phyloP scores from a whole-genome alignment of 768 basidiomycete genomes.

The Tylopilus balloui region DNA sequence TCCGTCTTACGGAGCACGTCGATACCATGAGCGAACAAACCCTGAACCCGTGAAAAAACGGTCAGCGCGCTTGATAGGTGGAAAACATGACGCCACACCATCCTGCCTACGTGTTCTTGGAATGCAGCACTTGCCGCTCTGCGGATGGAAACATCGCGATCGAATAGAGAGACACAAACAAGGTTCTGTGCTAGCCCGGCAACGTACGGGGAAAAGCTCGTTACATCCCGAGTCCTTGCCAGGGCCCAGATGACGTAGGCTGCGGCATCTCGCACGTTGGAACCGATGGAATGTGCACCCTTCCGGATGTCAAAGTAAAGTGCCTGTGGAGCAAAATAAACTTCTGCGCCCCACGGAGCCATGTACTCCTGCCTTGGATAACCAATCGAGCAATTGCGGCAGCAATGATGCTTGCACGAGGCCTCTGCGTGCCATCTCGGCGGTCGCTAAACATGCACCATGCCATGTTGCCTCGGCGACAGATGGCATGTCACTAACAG shows the following conservation, averaged over 20 bases:
- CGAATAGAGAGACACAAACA: slow-evolving; percentile 78
- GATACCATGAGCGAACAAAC: slow-evolving; percentile 89
- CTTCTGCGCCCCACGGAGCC: slow-evolving; percentile 8
- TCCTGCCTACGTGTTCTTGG: slow-evolving; percentile 94
- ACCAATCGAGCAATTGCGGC: slow-evolving; percentile 66
- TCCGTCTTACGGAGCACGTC: slow-evolving; percentile 89
- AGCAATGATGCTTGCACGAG: slow-evolving; percentile 59
- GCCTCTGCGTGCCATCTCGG: slow-evolving; percentile 85
- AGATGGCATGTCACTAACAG: slow-evolving; percentile 66
- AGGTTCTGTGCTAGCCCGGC: slow-evolving; percentile 62
- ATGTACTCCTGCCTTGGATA: slow-evolving; percentile 58
- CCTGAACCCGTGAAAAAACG: slow-evolving; percentile 43
- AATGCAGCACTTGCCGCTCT: slow-evolving; percentile 96
- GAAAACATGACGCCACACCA: slow-evolving; percentile 48
- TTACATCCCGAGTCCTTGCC: slow-evolving; percentile 67
- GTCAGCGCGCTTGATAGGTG: slow-evolving; percentile 11
- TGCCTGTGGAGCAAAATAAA: slow-evolving; percentile 48
- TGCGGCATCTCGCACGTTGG: slow-evolving; percentile 91
- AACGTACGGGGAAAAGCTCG: slow-evolving; percentile 57
- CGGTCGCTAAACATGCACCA: slow-evolving; percentile 87
- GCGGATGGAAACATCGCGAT: slow-evolving; percentile 92
- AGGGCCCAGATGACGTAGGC: slow-evolving; percentile 95
- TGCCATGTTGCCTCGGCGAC: slow-evolving; percentile 91
- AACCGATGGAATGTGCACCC: slow-evolving; percentile 90
- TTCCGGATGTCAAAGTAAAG: slow-evolving; percentile 89